Conservation (phyloP, 1,139 yeast species). For the Geotrichum cucujoidarum region DNA sequence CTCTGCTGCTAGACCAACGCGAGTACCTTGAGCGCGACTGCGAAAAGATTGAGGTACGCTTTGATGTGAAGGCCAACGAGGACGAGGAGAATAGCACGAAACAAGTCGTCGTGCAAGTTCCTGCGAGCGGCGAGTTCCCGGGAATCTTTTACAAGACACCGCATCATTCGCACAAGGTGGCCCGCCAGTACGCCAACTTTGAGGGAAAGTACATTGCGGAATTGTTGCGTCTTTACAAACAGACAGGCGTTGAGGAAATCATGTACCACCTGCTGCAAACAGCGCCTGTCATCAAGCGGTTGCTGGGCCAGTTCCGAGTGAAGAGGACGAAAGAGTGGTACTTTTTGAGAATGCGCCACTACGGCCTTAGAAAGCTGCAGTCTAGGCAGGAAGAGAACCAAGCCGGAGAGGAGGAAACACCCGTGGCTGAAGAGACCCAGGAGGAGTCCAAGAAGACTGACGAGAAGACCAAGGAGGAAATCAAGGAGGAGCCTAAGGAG, state of each 20-base stretch:
- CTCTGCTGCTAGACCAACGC: conserved; percentile 2
- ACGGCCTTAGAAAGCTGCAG: too few species aligned
- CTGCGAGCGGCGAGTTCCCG: conserved; percentile 5
- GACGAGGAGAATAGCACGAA: not conserved
- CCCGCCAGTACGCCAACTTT: not conserved
- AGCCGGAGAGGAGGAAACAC: too few species aligned
- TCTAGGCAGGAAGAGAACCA: too few species aligned
- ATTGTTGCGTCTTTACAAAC: conserved; percentile 10
- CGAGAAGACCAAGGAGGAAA: not conserved
- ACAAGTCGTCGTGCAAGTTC: not conserved
- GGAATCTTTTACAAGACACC: conserved; percentile 1
- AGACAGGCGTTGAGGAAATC: conserved; percentile 16
- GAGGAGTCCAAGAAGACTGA: not conserved
- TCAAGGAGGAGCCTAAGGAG: not conserved
- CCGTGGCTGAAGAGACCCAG: not conserved
- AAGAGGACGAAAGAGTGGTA: not conserved
- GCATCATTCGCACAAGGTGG: not conserved
- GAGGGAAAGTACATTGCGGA: conserved; percentile 12
- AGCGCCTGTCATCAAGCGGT: conserved; percentile 6
- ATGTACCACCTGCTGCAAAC: conserved; percentile 11
- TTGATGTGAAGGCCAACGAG: not conserved
- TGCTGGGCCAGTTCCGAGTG: conserved; percentile 6
- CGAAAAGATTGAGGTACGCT: too few species aligned
- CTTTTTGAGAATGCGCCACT: too few species aligned
- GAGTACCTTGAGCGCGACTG: not conserved